Percentiles rank a stretch among this genome's conserved stretches.
Conservation (phyloP, 495 filamentous ascomycete genomes). For the Chaetomium tenue region DNA sequence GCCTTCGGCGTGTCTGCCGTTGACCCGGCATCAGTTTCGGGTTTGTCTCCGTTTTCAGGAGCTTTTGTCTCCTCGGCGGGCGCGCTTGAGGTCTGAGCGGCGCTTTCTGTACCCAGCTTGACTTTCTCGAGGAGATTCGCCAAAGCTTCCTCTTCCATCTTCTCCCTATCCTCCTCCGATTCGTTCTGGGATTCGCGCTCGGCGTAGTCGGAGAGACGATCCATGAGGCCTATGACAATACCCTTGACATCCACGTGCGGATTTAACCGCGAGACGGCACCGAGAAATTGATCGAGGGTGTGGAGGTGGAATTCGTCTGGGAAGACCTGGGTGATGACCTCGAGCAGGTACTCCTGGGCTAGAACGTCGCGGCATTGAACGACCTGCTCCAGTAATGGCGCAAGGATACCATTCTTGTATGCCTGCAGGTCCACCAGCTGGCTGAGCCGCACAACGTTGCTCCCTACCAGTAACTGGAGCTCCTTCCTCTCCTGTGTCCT, state of each 20-base stretch:
- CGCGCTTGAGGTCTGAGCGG: conserved; percentile 27
- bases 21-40: conserved; percentile 26
- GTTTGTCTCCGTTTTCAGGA: conserved; percentile 22
- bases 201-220: conserved; percentile 88
- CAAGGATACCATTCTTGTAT: conserved; percentile 88
- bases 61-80: conserved; percentile 18
- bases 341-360: conserved; percentile 94
- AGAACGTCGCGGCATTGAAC: conserved; percentile 96
- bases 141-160: conserved; percentile 82
- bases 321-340: conserved; percentile 98
- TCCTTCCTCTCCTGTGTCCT: conserved; percentile 93
- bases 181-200: conserved; percentile 78
- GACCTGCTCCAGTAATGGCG: conserved; percentile 89
- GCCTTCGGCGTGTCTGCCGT: conserved; percentile 26
- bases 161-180: conserved; percentile 64
- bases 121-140: conserved; percentile 72
- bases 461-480: conserved; percentile 90
- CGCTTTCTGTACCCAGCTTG: conserved; percentile 61
- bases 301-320: conserved; percentile 98
- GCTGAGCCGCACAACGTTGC: conserved; percentile 90
- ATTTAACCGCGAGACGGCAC: conserved; percentile 85
- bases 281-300: conserved; percentile 89
- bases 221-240: conserved; percentile 97
- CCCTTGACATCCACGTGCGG: conserved; percentile 96
- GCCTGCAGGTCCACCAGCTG: conserved; percentile 91